Conservation (phyloP, 176 grass and related monocot genomes). For the Pontederia paniculata region DNA sequence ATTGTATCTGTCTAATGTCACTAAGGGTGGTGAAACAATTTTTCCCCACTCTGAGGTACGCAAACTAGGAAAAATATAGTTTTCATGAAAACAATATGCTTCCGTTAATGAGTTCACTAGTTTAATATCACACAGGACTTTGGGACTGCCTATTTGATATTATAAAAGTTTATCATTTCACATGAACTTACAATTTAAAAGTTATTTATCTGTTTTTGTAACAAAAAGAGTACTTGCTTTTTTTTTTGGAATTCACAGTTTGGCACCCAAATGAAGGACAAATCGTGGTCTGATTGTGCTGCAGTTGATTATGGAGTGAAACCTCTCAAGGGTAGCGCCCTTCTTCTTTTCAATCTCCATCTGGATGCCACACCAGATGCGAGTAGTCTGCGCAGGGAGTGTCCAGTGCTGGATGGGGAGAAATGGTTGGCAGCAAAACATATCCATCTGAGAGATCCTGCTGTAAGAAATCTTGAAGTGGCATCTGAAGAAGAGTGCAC, state of each 20-base stretch:
- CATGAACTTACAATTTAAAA: too few species aligned
- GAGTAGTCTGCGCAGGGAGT: constrained; percentile 32
- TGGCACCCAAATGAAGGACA: constrained; percentile 27
- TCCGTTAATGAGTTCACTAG: too few species aligned
- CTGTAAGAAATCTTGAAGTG: constrained; percentile 5
- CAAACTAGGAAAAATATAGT: not conserved
- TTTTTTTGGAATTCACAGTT: constrained; percentile 23
- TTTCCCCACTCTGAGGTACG: constrained; percentile 67
- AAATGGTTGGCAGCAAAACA: constrained; percentile 63
- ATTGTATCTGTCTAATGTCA: constrained; percentile 64
- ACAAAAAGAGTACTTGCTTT: not conserved
- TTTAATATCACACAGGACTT: too few species aligned
- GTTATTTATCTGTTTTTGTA: too few species aligned
- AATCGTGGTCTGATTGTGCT: constrained; percentile 28
- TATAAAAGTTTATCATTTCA: too few species aligned
- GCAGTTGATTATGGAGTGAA: constrained; percentile 40
- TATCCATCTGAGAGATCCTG: constrained; percentile 27
- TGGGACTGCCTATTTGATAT: too few species aligned
- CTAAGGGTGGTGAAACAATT: constrained; percentile 57
- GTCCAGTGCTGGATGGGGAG: constrained; percentile 39
- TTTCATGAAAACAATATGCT: too few species aligned
- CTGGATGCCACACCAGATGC: constrained; percentile 41
- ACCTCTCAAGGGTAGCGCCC: constrained; percentile 39
- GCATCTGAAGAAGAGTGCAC: constrained; percentile 36
- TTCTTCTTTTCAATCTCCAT: constrained; percentile 67